Base-by-base conservation (phyloP, 2,329 filamentous ascomycete species). In the Xylaria sp. region DNA sequence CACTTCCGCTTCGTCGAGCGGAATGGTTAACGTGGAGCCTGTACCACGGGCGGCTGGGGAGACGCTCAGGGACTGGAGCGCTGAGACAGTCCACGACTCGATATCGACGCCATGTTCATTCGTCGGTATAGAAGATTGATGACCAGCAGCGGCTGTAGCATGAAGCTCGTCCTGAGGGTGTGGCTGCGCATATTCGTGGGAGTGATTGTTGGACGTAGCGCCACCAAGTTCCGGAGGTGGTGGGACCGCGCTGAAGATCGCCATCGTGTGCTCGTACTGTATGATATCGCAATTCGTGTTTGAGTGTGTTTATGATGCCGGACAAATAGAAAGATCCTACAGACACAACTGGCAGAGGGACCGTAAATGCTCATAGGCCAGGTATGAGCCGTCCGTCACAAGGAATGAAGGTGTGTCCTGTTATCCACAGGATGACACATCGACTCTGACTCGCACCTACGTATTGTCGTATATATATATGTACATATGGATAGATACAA, bases 1-100 rank as follows among this genome's bases (percentile, higher is more conserved):
- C 94, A 90, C 29, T 72, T 66, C 75, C 74, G 95, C 90, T 29
- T 87, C 85, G 74, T 96, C 91, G 54, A 96, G 85, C 1, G 91
- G 88, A 67, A 96, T 95, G 49, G 88, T 82, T 54, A 96, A 82
- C 4, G 87, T 82, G 27, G 85, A 82, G 46, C 86, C 85, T 2
- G 85, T 85, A 55, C 87, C 87, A 49, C 82, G 81, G n/a, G 83
- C 81, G 25, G 80, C 71, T 9, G 85, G 80, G 0, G 85, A 83
- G 41, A 88, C 77, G 71, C 78, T 83, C 44, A 84, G 82, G 44
- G 81, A 83, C 69, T 83, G 78, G 46, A 87, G 80, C 5, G 85
- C 83, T 17, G 81, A 81, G 54, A 84, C 78, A 13, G 88, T 87
- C 89, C 89, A 91, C 33, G 87, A 82, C 64, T 89, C 88, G 61